Base-by-base conservation (phyloP, 176 grass and related monocot genomes). In the Triticum monococcum region DNA sequence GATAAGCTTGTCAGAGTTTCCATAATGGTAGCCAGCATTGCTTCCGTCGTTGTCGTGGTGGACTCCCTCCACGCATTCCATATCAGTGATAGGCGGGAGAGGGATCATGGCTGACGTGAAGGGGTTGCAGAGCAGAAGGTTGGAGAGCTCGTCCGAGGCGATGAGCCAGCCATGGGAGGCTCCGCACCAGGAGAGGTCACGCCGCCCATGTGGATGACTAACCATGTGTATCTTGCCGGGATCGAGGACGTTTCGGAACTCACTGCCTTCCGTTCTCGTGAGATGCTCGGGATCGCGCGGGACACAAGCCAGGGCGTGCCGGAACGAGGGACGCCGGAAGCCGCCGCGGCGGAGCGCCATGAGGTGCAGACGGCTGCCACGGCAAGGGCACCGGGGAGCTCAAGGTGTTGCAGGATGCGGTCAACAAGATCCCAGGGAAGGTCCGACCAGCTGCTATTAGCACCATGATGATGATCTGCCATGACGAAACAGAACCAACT, bases 161-260 rank as follows among this genome's bases (percentile, higher is more conserved):
- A 82, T 6, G 14, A 82, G 79, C 71, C 70, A 87, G 7, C 79
- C 79, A 2, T 59, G 79, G 17, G 86, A 87, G 33, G 86, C 80
- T 56, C 80, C 22, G 1, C 43, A 57, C 11, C 30, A 70, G 2
- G 3, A 3, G 46, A 45, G 12, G 45, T 12, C 3, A 14, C 38
- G n/a, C 38, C 38, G 70, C 0, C 70, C 38, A 12, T 6, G 65
- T 6, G 46, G 65, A 36, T 37, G 24, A 18, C 64, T 37, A 6
- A 48, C 65, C 7, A 22, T 10, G 79, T 68, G 48, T 3, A 64
- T 13, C 64, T 23, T 23, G 5, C 9, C 28, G 4, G 64, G 11
- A 16, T 24, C 11, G 40, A 50, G 16, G 17, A 4, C 63, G 79
- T 6, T 50, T 10, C 17, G 63, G 14, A 50, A 46, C 40, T 66